Base-by-base conservation (phyloP, 768 basidiomycete species). In the Termitomyces titanicus region DNA sequence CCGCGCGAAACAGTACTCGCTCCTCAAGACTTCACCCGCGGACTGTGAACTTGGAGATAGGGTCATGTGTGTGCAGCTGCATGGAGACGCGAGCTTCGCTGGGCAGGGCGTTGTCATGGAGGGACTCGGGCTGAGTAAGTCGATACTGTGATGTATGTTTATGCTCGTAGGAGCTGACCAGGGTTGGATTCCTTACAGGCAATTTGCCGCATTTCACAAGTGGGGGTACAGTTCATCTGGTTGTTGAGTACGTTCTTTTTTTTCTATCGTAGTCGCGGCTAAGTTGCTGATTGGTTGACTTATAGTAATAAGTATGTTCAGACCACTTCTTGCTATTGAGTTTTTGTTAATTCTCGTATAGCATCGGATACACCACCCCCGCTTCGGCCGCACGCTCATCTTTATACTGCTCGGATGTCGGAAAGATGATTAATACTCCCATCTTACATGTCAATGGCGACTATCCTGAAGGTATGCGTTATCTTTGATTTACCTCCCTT, bases 21-120 rank as follows among this genome's bases (percentile, higher is more conserved):
- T 96, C 2, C 75, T 95, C 42, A 89, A 83, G 69, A 80, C 74
- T 7, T 86, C 78, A 17, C 79, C 81, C 5, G 71, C 70, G 2
- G 75, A 80, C 47, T 83, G 81, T 59, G 70, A 75, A 53, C 68
- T 83, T 3, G 81, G 90, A 1, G 84, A 86, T 66, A 81, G 78
- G 63, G 94, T 87, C 3, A 86, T 96, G 83, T 93, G 88, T 58
- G 86, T 96, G 0, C 92, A 94, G 63, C 69, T 97, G 45, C 94
- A 96, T 59, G 94, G 94, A 3, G 94, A 97, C 67, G 93, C 91
- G 1, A 92, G 89, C 55, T 95, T 96, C 65, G 81, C 88, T 0
- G 94, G 94, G 0, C 94, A 96, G 67, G 94, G 94, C 2, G 78
- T 96, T 5, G 82, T 94, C 17, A 94, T 93, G 85, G 94, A 96